Base-by-base conservation (phyloP, 2,329 filamentous ascomycete species). In the Alternaria triticina region DNA sequence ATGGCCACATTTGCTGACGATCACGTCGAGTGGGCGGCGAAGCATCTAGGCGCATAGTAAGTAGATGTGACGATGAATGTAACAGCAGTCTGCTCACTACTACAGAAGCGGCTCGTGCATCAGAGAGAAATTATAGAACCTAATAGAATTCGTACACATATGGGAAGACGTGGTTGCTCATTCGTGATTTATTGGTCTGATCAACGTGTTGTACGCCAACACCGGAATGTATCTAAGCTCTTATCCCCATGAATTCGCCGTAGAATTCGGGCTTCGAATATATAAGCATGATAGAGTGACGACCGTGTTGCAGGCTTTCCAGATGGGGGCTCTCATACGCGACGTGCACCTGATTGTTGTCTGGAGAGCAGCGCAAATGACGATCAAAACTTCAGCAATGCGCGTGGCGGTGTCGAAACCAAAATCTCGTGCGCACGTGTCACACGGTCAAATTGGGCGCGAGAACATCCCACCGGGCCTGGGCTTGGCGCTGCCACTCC, bases 1-100 rank as follows among this genome's bases (percentile, higher is more conserved):
- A 96, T 99, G 85, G 90, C 94, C 36, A 89, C 89, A 15, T 99
- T 99, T 79, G 88, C 91, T 46, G 90, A 92, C 75, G 94, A 98
- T 73, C 96, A 99, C 81, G 87, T 98, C 70, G 90, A 93, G 74
- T 93, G 96, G 82, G 94, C 94, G 64, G 95, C 94, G 70, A 97
- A 96, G 85, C 90, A 93, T 78, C 83, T 97, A 59, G 84, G 88
- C 73, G 84, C 82, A 76, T 88, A 88, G 77, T 80, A 77, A 70
- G 78, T 78, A 17, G 43, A 46, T 30, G n/a, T 36, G 47, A 54
- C 36, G 59, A 52, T 40, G 54, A 22, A n/a, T 45, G 51, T 45
- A n/a, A 33, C 11, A 23, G 5, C 17, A 25, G 52, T 43, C 22
- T 67, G 65, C 75, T 80, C 65, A 80, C 68, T 63, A 68, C 70